Conservation (phyloP, 176 grass and related monocot genomes). For the Eremochloa ophiuroides region DNA sequence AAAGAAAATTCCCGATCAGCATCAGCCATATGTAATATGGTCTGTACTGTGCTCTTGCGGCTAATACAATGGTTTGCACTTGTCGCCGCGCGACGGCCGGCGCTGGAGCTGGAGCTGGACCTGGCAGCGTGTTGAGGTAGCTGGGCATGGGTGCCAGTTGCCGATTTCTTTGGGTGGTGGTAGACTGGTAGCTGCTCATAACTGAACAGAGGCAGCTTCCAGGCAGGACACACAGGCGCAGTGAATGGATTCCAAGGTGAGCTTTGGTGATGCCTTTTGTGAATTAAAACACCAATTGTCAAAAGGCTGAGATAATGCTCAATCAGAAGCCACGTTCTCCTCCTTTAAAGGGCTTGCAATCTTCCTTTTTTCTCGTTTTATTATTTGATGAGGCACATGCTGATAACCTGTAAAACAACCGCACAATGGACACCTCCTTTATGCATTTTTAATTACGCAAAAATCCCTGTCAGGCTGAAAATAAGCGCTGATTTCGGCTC, state of each 20-base stretch:
- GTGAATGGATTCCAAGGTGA: background rate
- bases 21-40: background rate
- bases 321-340: background rate
- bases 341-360: too few relatives aligned
- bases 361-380: background rate
- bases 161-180: background rate
- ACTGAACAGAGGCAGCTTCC: background rate
- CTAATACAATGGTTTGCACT: background rate
- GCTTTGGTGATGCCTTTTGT: background rate
- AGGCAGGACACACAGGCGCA: background rate
- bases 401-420: constrained; percentile 8
- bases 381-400: background rate
- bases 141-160: background rate
- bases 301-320: background rate
- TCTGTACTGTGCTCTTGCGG: background rate
- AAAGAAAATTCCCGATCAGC: background rate
- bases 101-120: background rate
- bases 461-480: background rate
- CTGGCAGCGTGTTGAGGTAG: too few relatives aligned
- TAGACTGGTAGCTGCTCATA: background rate
- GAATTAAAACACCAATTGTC: background rate
- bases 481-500: too few relatives aligned
- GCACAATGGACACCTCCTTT: background rate
- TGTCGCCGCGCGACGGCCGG: background rate
- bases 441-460: background rate